Evolutionary conservation across 768 basidiomycete genomes (phyloP), one percentile per base, ranked within the genome.

Genomic region (Suillus alpinus): DNA sequence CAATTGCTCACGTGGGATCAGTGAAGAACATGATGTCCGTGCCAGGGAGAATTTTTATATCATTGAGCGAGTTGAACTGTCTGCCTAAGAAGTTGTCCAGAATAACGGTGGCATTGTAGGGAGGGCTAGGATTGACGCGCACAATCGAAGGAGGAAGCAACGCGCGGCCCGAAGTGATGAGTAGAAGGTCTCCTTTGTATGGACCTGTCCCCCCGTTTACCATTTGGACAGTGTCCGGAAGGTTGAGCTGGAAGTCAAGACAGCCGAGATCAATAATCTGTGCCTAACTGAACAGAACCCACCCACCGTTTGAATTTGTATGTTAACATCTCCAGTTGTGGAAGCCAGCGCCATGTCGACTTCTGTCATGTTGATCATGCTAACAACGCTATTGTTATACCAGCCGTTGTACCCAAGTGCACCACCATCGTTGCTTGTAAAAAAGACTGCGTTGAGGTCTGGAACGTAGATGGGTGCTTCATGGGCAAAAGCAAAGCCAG

Each of bases 41-140:
- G 6, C 73, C 71, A 1, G 88, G 88, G 58, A 91, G 86, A 4
- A 91, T 76, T 65, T 89, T 91, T 62, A 88, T 79, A 65, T 94
- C 91, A 69, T 92, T 91, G 56, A 93, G 70, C 1, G 90, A 91
- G 74, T 89, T 92, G 75, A 92, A 93, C 63, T 91, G 89, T 2
- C 89, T 78, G 2, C 90, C 90, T 67, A 83, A 89, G 73, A 81
- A 91, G 74, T 92, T 92, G 73, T 92, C 88, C 61, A 93, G 71
- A 16, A 93, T 71, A 29, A 88, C 81, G 0, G 87, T 91, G 4
- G 81, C 75, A 60, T 91, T 88, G 73, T 85, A 79, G 0, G 90
- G 89, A 6, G 81, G 68, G 3, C 66, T 68, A 0, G 89, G 88
- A 68, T 90, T 84, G 55, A 91, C 84, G 31, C 88, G 80, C 0